Base-by-base conservation (phyloP, 2,329 filamentous ascomycete species). In the Exophiala bonariae region DNA sequence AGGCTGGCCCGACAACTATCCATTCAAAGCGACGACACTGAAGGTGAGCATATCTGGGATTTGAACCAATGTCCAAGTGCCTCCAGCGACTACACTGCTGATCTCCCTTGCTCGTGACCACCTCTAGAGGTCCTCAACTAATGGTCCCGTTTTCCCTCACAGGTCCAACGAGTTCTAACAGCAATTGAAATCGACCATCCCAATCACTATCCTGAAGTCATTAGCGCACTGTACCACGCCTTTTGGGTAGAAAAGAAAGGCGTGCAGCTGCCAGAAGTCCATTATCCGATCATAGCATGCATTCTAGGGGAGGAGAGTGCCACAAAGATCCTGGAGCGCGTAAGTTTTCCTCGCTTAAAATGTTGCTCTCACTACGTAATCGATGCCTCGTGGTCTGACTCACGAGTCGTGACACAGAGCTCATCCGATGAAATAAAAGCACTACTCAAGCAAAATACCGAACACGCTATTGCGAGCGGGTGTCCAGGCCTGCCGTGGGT, bases 401-500 rank as follows among this genome's bases (percentile, higher is more conserved):
- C n/a, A n/a, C n/a, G n/a, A n/a, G n/a, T n/a, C n/a, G n/a, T n/a
- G 46, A 65, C 60, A 37, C 33, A 52, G 50, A 44, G 41, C 22
- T 23, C 46, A 3, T 26, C 45, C 4, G 47, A 49, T 13, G 50
- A 53, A 16, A 37, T 46, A 36, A 82, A 81, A 62, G 61, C 66
- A 11, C 50, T 57, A 17, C 57, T 83, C 56, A 61, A 52, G 9
- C 64, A 65, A 18, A 81, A 80, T 49, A 81, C 78, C 1, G 69
- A 80, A 11, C 53, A 61, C 39, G 76, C 78, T 1, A 68, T 82
- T 18, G 64, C 65, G 16, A 69, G 74, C 18, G 81, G 79, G 1
- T 77, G 77, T 1, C 83, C 83, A 66, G 81, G 81, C 1, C 57
- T 83, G 39, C 81, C 81, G 2, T 84, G 77, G 75, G 77, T 81